Conservation (phyloP, 768 basidiomycete genomes). For the Harrya chromipes region DNA sequence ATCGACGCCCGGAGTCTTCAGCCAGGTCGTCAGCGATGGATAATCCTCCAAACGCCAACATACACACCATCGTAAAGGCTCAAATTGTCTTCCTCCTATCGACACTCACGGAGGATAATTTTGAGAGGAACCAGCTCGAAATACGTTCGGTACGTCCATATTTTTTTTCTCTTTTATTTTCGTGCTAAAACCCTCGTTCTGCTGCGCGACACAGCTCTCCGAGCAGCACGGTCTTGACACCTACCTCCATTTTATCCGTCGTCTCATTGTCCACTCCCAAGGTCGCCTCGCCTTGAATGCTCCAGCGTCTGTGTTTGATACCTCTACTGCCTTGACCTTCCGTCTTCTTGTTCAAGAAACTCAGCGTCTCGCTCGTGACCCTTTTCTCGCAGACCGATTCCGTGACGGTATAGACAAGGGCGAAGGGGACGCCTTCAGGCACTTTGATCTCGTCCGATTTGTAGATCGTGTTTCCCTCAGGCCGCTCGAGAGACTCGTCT, state of each 20-base stretch:
- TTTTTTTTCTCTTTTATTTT: conserved; percentile 15
- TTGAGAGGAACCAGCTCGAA: conserved; percentile 89
- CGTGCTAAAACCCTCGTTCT: conserved; percentile 9
- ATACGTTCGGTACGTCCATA: conserved; percentile 79
- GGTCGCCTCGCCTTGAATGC: conserved; percentile 58
- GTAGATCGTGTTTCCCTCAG: conserved; percentile 77
- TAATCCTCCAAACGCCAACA: conserved; percentile 78
- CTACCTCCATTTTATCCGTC: conserved; percentile 95
- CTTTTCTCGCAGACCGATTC: conserved; percentile 86
- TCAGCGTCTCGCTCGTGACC: conserved; percentile 86
- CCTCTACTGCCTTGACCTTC: conserved; percentile 77
- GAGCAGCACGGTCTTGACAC: conserved; percentile 97
- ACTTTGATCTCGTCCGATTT: conserved; percentile 82
- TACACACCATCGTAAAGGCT: conserved; percentile 91
- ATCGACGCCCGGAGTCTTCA: conserved; percentile 71
- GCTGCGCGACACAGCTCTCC: conserved; percentile 62
- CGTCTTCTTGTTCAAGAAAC: conserved; percentile 85
- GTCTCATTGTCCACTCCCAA: conserved; percentile 88
- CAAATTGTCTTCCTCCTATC: conserved; percentile 98
- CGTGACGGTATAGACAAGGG: conserved; percentile 87
- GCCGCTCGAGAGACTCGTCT: conserved; percentile 74
- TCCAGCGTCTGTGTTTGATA: conserved; percentile 63
- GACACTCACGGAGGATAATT: conserved; percentile 96
- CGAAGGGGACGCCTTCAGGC: conserved; percentile 78
- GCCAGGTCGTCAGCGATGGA: conserved; percentile 83